Evolutionary conservation across 2,329 filamentous ascomycete species (phyloP), one percentile per base, ranked within the genome.

Genomic region (Aspergillus latus): DNA sequence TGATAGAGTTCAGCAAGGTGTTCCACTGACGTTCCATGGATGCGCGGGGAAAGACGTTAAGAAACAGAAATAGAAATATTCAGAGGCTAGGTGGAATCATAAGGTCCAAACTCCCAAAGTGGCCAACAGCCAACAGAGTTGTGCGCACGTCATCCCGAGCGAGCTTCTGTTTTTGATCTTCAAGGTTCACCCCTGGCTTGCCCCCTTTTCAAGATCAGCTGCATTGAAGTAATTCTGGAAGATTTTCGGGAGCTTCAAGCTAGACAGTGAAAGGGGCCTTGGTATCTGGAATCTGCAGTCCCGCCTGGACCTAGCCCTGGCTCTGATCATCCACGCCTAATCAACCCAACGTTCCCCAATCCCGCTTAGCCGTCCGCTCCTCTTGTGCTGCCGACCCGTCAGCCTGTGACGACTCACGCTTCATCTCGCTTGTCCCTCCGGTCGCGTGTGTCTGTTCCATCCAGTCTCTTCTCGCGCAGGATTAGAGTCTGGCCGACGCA

Each of bases 401-500:
- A 44, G 39, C 37, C 47, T 52, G 39, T 42, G n/a, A 42, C 39
- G n/a, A 42, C 39, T 21, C 39, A 42, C 39, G 39, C n/a, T 15
- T 42, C n/a, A 9, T 55, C 57, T 58, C 37, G 39, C 54, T 58
- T 49, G 46, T 44, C 42, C 48, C 49, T 43, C 21, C 58, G 59
- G 58, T 62, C 58, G 61, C 60, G 63, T 64, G 62, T 63, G 52
- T 49, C 42, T 44, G n/a, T 26, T 29, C 15, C 39, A 44, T 42
- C 48, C 32, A 13, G 13, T 44, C 36, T 50, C 32, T 42, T 49
- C 39, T 42, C n/a, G 51, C 46, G 52, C 49, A 44, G 30, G 56
- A 42, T 52, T 39, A 48, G 21, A 36, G 36, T 39, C 42, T 28
- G 48, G 36, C 52, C 45, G 45, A 36, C n/a, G 5, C 11, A 15